phyloP scores from a whole-genome alignment of 345 rosid species.

The Salix purpurea region DNA sequence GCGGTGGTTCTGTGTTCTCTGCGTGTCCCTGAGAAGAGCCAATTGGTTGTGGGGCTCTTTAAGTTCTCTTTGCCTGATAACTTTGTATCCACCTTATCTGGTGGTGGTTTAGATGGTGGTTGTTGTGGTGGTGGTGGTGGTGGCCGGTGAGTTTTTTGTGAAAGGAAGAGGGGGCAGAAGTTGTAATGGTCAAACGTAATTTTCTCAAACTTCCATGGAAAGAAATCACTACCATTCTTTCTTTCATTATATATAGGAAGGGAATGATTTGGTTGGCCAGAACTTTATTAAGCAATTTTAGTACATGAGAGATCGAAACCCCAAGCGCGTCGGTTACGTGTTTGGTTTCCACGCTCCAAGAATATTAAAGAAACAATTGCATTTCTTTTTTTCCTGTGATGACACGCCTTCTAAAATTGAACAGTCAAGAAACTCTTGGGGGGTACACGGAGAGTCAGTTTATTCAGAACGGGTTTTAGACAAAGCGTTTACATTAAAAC shows the following conservation, averaged over 20 bases:
- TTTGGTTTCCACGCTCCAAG: neutral
- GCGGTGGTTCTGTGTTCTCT: neutral
- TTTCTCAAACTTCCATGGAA: conserved; percentile 6
- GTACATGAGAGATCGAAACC: neutral
- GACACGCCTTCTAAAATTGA: too few species aligned
- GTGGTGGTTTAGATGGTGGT: neutral
- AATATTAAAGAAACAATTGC: neutral
- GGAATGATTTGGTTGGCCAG: neutral
- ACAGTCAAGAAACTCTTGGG: neutral
- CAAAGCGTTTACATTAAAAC: too few species aligned
- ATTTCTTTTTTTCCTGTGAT: neutral
- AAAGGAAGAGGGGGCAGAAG: neutral
- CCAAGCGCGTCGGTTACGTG: neutral
- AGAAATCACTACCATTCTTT: neutral
- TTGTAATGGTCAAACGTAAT: conserved; percentile 8
- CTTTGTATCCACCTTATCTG: neutral
- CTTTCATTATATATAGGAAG: conserved; percentile 11
- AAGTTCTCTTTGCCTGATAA: neutral
- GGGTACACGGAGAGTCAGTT: too few species aligned
- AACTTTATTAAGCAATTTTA: neutral
- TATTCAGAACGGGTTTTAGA: too few species aligned
- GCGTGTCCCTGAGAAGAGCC: neutral
- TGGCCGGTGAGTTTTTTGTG: neutral
- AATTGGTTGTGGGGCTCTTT: neutral
- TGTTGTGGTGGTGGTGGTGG: neutral